Evolutionary conservation across 306 rosid species (phyloP), one percentile per base, ranked within the genome.

Genomic region (Senna siamea): DNA sequence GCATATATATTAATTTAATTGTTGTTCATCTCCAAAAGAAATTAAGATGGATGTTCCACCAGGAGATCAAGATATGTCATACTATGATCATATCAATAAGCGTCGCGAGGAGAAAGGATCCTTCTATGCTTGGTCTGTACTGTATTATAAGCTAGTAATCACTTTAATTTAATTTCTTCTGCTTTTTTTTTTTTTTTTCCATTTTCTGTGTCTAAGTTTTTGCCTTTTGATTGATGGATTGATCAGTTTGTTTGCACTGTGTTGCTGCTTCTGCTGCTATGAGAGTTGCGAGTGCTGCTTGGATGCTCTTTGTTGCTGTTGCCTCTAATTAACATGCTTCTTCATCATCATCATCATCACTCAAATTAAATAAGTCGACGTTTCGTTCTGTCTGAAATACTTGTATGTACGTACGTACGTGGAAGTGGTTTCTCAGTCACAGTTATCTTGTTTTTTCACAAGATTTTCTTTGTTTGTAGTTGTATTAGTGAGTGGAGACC

Each of bases 261-360:
- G 71, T 66, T 87, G 96, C 80, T 87, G 92, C 77, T 88, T 47
- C n/a, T 87, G 90, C 80, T 89, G 95, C 85, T 72, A 44, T 12
- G 84, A 75, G 73, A 44, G 41, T 40, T 86, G 88, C 4, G 75
- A 82, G 47, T 75, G 89, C 78, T 88, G 90, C 86, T 52, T 73
- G 60, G 52, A 71, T 2, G 64, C 72, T 81, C n/a, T n/a, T n/a
- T 89, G 96, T 64, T 87, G 90, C 60, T 90, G 93, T 80, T 87
- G 92, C 79, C 1, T 1, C 30, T 26, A 26, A 26, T 26, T 26
- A 26, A 1, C 3, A 3, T n/a, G n/a, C n/a, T n/a, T n/a, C n/a
- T n/a, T n/a, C n/a, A n/a, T n/a, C n/a, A n/a, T n/a, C n/a, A n/a
- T n/a, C n/a, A n/a, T n/a, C n/a, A n/a, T n/a, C n/a, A n/a, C n/a